phyloP scores from a whole-genome alignment of 2,329 filamentous ascomycete species.

The Parascedosporium putredinis region DNA sequence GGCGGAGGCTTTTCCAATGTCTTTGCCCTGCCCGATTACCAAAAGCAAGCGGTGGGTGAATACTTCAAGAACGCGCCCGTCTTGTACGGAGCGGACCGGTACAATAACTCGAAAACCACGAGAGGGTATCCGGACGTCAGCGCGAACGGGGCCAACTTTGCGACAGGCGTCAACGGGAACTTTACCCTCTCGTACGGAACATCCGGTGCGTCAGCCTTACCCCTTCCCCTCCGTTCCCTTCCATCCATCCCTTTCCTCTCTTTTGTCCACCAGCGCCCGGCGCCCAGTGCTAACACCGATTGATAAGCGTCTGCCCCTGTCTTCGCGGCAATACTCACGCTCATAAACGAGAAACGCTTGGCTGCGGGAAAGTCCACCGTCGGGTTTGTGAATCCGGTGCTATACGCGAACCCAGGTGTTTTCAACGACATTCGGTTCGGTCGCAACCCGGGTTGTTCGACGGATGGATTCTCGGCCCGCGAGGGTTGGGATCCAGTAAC shows the following conservation, averaged over 20 bases:
- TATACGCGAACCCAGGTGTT: conserved; percentile 15
- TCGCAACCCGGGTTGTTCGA: conserved; percentile 18
- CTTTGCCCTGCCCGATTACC: conserved; percentile 36
- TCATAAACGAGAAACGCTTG: conserved; percentile 26
- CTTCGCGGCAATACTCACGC: conserved; percentile 13
- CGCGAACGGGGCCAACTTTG: conserved; percentile 32
- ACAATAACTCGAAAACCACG: background rate
- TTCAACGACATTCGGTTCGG: conserved; percentile 17
- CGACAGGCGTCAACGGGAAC: conserved; percentile 30
- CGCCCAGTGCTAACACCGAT: background rate
- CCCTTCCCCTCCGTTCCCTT: no score
- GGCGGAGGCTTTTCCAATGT: conserved; percentile 40
- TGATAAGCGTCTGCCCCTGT: conserved; percentile 11
- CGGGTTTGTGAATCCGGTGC: conserved; percentile 26
- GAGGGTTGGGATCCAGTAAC: conserved; percentile 19
- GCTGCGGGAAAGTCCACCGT: conserved; percentile 22
- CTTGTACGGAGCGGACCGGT: background rate
- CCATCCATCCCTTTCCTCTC: no score
- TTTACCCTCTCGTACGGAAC: conserved; percentile 38
- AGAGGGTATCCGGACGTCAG: conserved; percentile 32
- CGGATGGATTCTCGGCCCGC: conserved; percentile 16
- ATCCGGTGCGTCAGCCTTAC: conserved; percentile 19
- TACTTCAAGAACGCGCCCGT: conserved; percentile 22
- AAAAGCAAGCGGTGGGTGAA: conserved; percentile 26
- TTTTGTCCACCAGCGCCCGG: background rate